Base-by-base conservation (phyloP, 148 eudicot species). In the Mesembryanthemum crystallinum region DNA sequence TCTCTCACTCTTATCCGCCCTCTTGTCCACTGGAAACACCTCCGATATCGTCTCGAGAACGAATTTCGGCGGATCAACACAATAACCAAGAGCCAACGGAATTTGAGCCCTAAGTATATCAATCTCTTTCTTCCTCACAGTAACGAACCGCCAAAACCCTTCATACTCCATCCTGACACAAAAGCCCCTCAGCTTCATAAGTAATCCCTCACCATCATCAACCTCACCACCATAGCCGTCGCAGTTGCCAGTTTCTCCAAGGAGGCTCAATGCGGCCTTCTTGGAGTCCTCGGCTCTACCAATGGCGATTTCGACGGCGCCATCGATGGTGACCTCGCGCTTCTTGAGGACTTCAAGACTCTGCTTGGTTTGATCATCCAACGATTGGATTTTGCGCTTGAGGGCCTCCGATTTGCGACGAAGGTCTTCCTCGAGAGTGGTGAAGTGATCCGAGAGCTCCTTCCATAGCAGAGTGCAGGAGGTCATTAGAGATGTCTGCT, bases 381-480 rank as follows among this genome's bases (percentile, higher is more conserved):
- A 83, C 45, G 85, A 68, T 18, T 80, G 78, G 79, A 87, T 59
- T 76, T 95, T 90, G 47, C 78, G 82, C 67, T 81, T 88, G 43
- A 95, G 83, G 0, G 93, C 90, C 15, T 85, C 88, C 3, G 97
- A 89, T 67, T 92, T 91, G 20, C 72, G 76, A 30, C 79, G 77
- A 37, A 95, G 86, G 69, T 85, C 86, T 23, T 89, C 87, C 45
- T 95, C 99, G 37, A 95, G 89, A 11, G 80, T 73, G 21, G 87
- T 79, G 88, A 90, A 95, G 83, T 95, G 99, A 71, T 96, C 99
- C 47, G 97, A 88, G 60, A 92, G 97, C 76, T 92, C 98, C 69
- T 96, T 96, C 99, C 99, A 96, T 7, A 96, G 87, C 0, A 92
- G 92, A 2, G 99, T 96, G 79, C 99, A 96, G 78, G 90, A 89